A percentile compares a stretch with the other conserved stretches of the same genome.
phyloP scores from a whole-genome alignment of 352 stramenopile species.

The Aphanomyces euteiches region DNA sequence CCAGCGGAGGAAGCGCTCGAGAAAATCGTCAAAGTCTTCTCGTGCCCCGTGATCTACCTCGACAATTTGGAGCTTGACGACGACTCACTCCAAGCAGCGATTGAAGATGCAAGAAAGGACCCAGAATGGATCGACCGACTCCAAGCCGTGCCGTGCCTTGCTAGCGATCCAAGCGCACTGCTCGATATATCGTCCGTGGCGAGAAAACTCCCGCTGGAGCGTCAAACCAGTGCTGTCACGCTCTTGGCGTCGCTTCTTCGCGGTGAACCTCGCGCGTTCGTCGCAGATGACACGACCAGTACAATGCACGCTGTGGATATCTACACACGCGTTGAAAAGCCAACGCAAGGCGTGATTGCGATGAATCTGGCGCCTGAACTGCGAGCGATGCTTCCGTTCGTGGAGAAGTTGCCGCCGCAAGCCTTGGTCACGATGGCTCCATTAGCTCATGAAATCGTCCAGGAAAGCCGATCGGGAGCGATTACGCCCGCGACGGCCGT shows the following conservation, averaged over 20 bases:
- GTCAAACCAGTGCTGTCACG: neutral
- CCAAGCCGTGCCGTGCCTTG: neutral
- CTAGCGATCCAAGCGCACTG: neutral
- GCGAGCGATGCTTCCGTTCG: slow-evolving; percentile 14
- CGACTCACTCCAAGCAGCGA: neutral
- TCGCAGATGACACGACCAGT: neutral
- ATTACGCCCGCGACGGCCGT: slow-evolving; percentile 23
- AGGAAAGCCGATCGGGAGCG: neutral
- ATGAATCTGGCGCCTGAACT: neutral
- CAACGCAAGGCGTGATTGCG: slow-evolving; percentile 11
- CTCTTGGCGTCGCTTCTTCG: neutral
- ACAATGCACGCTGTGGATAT: neutral
- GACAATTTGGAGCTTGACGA: too few species aligned
- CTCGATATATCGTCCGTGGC: neutral
- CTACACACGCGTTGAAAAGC: slow-evolving; percentile 11
- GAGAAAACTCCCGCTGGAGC: neutral
- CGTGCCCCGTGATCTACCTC: neutral
- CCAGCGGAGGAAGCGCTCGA: too few species aligned
- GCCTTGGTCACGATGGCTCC: slow-evolving; percentile 13
- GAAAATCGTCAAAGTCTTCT: neutral
- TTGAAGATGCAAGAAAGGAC: neutral
- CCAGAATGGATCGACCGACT: neutral
- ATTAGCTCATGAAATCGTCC: neutral
- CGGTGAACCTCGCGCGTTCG: neutral
- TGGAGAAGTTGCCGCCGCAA: slow-evolving; percentile 20